Evolutionary conservation across 2,329 filamentous ascomycete genomes (phyloP).

Genomic region (Karstenula rhodostoma): DNA sequence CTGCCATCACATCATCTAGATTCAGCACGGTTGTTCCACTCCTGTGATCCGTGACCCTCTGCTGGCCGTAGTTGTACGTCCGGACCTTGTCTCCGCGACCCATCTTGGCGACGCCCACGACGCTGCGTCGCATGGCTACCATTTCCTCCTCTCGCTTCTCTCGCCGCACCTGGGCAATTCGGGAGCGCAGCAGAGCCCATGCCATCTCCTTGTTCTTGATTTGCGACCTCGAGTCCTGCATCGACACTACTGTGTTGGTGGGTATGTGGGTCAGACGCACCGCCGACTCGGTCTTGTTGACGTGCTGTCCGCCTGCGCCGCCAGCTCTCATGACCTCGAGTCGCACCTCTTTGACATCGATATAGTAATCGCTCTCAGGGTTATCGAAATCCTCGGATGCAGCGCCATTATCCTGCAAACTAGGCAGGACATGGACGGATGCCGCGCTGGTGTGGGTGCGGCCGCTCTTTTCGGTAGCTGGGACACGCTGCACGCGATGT

Average conservation of each 20-base stretch:
- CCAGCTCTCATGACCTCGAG: conserved; percentile 90
- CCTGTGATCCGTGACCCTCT: conserved; percentile 88
- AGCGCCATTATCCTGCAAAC: conserved; percentile 68
- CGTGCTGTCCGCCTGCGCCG: conserved; percentile 94
- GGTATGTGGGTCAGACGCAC: conserved; percentile 91
- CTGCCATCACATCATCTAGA: conserved; percentile 79
- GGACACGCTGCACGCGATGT: conserved; percentile 92
- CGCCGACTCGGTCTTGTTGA: conserved; percentile 97
- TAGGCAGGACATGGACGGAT: conserved; percentile 90
- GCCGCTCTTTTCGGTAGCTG: conserved; percentile 88
- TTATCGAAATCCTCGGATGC: conserved; percentile 73
- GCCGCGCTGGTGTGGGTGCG: conserved; percentile 93
- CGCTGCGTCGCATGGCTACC: conserved; percentile 75
- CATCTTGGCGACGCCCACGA: conserved; percentile 79
- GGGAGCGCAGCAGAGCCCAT: conserved; percentile 83
- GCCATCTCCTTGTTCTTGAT: conserved; percentile 86
- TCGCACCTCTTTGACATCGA: conserved; percentile 82
- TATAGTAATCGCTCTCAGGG: conserved; percentile 89
- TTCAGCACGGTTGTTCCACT: conserved; percentile 82
- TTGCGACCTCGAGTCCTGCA: conserved; percentile 93
- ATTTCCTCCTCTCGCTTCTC: conserved; percentile 87
- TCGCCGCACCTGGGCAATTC: conserved; percentile 79
- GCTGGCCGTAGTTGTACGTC: conserved; percentile 84
- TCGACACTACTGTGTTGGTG: conserved; percentile 84
- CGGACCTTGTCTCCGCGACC: conserved; percentile 92